Evolutionary conservation across 805 yeast genomes (phyloP), one percentile per base, ranked within the genome.

Genomic region (Kodamaea jinghongensis): DNA sequence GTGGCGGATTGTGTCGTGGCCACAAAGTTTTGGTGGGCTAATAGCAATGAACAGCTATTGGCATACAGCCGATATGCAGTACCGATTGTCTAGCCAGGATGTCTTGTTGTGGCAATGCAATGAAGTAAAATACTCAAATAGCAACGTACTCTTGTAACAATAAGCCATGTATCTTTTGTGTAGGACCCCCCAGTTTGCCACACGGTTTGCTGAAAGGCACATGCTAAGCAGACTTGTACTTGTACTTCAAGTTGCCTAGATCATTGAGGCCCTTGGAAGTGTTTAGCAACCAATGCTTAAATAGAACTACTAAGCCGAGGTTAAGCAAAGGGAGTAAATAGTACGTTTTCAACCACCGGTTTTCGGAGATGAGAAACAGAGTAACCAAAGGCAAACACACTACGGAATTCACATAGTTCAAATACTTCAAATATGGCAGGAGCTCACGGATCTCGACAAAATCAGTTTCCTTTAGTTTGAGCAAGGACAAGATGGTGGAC

Each of bases 151-250:
- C n/a, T n/a, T n/a, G n/a, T n/a, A n/a, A n/a, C n/a, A n/a, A n/a
- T n/a, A n/a, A n/a, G n/a, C n/a, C n/a, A n/a, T n/a, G n/a, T n/a
- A n/a, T n/a, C n/a, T n/a, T n/a, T n/a, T n/a, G n/a, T n/a, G n/a
- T n/a, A n/a, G n/a, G n/a, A n/a, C n/a, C n/a, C n/a, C n/a, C n/a
- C n/a, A n/a, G n/a, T n/a, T n/a, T n/a, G n/a, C n/a, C n/a, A n/a
- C n/a, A n/a, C n/a, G n/a, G n/a, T n/a, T n/a, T n/a, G n/a, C n/a
- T n/a, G n/a, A n/a, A n/a, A n/a, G n/a, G n/a, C n/a, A 2, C 13
- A 6, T 23, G 17, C 34, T 34, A 55, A 3, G 50, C 58, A 22
- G 42, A 47, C 38, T 56, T 56, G 45, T 39, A 56, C 43, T 56
- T 55, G 36, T 56, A 56, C 38, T 44, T 44, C 28, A 53, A 36